These are phyloP conservation scores for Sanghuangporus baumii DNA, from an alignment of 1,284 basidiomycete species.

Conservation along the genomic window DNA sequence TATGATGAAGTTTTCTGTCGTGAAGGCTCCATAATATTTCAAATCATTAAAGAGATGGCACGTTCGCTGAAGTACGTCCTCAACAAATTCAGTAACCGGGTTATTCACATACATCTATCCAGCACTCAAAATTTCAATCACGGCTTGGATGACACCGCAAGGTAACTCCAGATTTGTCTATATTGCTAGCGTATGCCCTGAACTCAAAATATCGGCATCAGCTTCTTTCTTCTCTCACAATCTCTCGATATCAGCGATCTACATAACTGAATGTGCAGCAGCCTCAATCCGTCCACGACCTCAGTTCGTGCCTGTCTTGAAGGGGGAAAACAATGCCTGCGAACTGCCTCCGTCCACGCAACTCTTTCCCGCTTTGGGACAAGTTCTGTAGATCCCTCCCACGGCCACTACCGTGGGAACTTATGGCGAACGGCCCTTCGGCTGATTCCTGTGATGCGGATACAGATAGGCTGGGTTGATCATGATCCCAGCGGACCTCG, in stretches of 20 bases:
- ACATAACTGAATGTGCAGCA: not conserved
- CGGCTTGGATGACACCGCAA: not conserved
- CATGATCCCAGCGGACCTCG: not conserved
- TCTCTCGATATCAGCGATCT: not conserved
- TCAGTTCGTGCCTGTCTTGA: not conserved
- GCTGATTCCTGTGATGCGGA: not conserved
- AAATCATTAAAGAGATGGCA: no score
- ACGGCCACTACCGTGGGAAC: not conserved
- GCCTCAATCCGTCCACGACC: not conserved
- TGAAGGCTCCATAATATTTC: no score
- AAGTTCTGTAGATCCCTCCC: not conserved
- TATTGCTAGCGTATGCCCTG: not conserved
- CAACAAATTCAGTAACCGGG: not conserved
- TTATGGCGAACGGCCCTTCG: not conserved
- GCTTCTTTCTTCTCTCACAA: not conserved
- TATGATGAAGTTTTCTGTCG: not conserved
- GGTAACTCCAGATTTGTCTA: not conserved
- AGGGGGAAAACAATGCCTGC: not conserved
- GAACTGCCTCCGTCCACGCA: not conserved
- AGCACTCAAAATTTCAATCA: not conserved
- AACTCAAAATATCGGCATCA: not conserved
- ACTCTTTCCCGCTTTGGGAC: not conserved
- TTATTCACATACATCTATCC: not conserved
- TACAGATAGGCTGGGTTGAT: not conserved
- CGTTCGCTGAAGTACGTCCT: not conserved